phyloP scores from a whole-genome alignment of 139 green algal genomes.

The Picochlorum sp. region DNA sequence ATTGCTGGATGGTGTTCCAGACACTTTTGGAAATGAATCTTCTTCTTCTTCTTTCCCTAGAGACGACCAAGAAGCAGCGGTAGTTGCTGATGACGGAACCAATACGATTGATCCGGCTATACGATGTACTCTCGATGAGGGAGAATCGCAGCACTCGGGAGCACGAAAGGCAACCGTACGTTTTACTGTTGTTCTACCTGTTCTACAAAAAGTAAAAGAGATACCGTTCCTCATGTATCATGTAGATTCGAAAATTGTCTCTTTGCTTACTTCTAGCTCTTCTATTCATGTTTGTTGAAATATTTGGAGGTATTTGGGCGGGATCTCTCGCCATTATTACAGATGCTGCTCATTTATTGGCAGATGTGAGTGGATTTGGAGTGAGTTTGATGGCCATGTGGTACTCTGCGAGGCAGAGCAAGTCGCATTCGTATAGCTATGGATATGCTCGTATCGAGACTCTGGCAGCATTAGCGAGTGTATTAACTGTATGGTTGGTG shows the following conservation, averaged over 20 bases:
- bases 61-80: too few relatives aligned
- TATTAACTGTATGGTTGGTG: constrained; percentile 82
- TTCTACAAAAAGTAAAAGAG: too few relatives aligned
- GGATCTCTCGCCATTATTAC: constrained; percentile 88
- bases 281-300: constrained; percentile 44
- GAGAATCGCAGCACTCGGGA: too few relatives aligned
- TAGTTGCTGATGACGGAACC: too few relatives aligned
- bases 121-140: too few relatives aligned
- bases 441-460: constrained; percentile 92
- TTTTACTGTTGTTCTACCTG: too few relatives aligned
- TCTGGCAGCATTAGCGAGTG: constrained; percentile 75
- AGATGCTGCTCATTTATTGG: constrained; percentile 92
- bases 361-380: constrained; percentile 75
- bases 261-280: constrained; percentile 35
- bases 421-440: constrained; percentile 25
- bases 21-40: too few relatives aligned
- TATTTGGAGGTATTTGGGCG: constrained; percentile 37
- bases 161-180: too few relatives aligned
- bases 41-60: too few relatives aligned
- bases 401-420: constrained; percentile 9
- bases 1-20: too few relatives aligned
- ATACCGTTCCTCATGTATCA: background rate
- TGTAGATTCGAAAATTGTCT: constrained; percentile 24
- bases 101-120: too few relatives aligned
- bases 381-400: constrained; percentile 68